Evolutionary conservation across 495 filamentous ascomycete species (phyloP).

Genomic region (Chaetomium fimeti): DNA sequence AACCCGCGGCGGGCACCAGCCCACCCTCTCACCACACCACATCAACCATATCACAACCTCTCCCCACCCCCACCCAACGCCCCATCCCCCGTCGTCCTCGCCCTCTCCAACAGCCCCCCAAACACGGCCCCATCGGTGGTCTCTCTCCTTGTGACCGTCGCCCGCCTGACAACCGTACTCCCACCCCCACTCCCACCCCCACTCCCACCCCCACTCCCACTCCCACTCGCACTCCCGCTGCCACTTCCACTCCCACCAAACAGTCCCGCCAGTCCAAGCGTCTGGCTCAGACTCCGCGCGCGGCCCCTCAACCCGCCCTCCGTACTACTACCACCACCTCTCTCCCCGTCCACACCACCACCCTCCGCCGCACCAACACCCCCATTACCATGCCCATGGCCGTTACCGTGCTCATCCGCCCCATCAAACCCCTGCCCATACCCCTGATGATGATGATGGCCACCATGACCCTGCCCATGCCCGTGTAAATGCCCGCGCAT

Average conservation of each 20-base stretch:
- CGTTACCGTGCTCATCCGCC: conserved; percentile 7
- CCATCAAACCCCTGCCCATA: neutral
- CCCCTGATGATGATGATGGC: neutral
- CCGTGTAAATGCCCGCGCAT: neutral
- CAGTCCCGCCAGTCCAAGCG: conserved; percentile 48
- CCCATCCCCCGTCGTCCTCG: conserved; percentile 10
- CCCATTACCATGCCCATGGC: neutral
- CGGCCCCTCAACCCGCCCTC: conserved; percentile 34
- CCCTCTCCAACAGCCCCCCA: conserved; percentile 4
- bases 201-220: conserved; percentile 14
- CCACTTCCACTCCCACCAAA: conserved; percentile 30
- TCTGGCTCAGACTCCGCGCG: conserved; percentile 52
- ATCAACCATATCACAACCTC: neutral
- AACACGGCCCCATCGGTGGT: neutral
- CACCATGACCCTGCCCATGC: neutral
- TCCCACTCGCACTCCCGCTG: neutral
- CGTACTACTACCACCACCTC: neutral
- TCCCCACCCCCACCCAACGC: neutral
- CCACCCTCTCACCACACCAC: neutral
- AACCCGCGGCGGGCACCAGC: neutral
- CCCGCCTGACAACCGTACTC: neutral
- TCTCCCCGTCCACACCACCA: neutral
- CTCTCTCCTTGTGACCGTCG: neutral
- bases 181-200: neutral
- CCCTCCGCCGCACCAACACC: neutral